A percentile compares a stretch with the other conserved stretches of the same genome.
Evolutionary conservation across 2,329 filamentous ascomycete genomes (phyloP).

Genomic region (Exserohilum turcica): DNA sequence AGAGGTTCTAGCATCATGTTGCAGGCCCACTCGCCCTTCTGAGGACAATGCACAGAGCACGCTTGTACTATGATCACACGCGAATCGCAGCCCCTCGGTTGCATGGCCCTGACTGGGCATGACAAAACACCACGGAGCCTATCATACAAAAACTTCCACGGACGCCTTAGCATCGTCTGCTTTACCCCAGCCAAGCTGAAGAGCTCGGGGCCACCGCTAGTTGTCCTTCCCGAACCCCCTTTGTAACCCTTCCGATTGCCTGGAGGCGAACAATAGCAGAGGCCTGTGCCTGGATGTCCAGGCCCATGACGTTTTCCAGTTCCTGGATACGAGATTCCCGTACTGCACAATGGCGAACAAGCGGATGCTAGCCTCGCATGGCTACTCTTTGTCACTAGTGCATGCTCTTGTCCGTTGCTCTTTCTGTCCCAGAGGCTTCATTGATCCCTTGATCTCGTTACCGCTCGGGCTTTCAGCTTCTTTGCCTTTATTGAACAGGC

Average conservation of each 20-base stretch:
- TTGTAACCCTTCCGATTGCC: conserved; percentile 9
- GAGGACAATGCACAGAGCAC: not conserved
- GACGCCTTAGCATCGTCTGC: not conserved
- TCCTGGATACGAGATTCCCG: not conserved
- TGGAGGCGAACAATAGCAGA: conserved; percentile 6
- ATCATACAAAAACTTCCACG: not conserved
- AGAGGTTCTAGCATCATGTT: too few species aligned
- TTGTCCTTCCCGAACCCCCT: not conserved
- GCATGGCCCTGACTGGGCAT: not conserved
- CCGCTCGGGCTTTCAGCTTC: not conserved
- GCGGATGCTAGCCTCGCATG: not conserved
- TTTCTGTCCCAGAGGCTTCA: not conserved
- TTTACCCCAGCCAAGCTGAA: not conserved
- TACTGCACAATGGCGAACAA: not conserved
- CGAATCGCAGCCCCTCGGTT: not conserved
- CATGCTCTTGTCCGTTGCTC: not conserved
- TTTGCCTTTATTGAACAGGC: conserved; percentile 2
- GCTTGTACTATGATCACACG: not conserved
- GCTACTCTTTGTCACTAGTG: not conserved
- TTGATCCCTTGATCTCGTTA: not conserved
- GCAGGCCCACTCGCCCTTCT: too few species aligned
- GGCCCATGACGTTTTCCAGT: conserved; percentile 2
- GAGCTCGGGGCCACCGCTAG: not conserved
- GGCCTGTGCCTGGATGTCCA: not conserved
- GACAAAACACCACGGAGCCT: not conserved